A percentile compares a stretch with the other conserved stretches of the same genome.
Evolutionary conservation across 108 stramenopile genomes (phyloP).

Genomic region (Cylindrotheca fusiformis): DNA sequence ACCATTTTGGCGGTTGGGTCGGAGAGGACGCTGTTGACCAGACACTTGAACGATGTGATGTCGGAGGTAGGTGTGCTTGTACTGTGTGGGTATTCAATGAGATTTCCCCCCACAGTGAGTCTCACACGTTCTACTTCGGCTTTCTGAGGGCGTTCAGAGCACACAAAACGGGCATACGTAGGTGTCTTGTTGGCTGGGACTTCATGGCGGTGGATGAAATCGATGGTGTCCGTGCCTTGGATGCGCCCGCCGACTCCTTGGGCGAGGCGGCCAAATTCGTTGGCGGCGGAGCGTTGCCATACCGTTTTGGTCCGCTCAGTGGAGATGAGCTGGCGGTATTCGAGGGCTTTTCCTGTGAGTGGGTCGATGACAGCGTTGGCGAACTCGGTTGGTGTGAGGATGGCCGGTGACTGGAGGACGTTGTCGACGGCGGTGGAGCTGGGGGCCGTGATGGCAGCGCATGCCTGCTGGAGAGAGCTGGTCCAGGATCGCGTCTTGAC

Average conservation of each 20-base stretch:
- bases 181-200: conserved; percentile 18
- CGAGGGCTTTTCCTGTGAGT: no score
- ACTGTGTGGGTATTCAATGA: conserved; percentile 10
- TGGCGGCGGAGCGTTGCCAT: conserved; percentile 16
- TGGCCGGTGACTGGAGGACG: neutral
- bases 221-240: conserved; percentile 18
- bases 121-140: conserved; percentile 18
- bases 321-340: no score
- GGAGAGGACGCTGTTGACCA: conserved; percentile 38
- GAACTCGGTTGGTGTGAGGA: conserved; percentile 8
- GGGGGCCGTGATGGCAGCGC: conserved; percentile 12
- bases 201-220: conserved; percentile 26
- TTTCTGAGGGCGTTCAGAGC: conserved; percentile 10
- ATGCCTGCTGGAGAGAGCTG: neutral
- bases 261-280: conserved; percentile 19
- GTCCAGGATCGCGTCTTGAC: no score
- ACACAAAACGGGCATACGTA: conserved; percentile 25
- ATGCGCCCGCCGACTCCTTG: conserved; percentile 15
- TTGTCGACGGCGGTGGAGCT: neutral
- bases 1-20: conserved; percentile 32
- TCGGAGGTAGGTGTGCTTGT: conserved; percentile 34
- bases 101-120: conserved; percentile 28
- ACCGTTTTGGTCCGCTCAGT: conserved; percentile 18
- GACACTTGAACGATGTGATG: conserved; percentile 24
- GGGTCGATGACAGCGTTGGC: no score